Base-by-base conservation (phyloP, 805 yeast species). In the Hemisphaericaspora nanyangensis region DNA sequence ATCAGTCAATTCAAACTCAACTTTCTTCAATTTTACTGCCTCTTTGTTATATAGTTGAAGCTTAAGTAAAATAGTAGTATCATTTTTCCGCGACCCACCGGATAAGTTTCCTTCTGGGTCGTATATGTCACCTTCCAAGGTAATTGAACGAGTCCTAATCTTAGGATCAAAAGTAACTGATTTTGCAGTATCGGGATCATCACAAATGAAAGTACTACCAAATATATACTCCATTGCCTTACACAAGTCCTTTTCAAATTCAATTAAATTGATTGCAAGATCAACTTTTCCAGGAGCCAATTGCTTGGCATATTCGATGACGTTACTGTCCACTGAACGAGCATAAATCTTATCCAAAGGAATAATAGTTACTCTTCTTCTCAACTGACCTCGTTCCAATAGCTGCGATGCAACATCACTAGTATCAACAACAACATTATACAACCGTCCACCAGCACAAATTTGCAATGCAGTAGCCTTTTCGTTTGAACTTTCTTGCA, bases 31-130 rank as follows among this genome's bases (percentile, higher is more conserved):
- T 40, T 67, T 63, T 7, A 52, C 50, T 17, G 65, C 63, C 10
- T 75, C 52, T 12, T 52, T 58, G 50, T 85, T 84, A 48, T 74
- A 82, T 42, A 76, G 76, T 51, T 83, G 91, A 56, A 89, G 77
- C 31, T 76, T 77, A 8, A 77, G 57, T 40, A 90, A 67, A 3
- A 84, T 59, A 0, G 88, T 75, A 1, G 77, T 71, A 12, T 76
- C 65, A 35, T 69, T 68, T 46, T 72, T 79, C 49, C 91, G 73
- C 16, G 95, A 81, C n/a, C 98, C 98, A 34, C 99, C 99, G 1
- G 96, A 85, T 19, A 93, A 68, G 6, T 95, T 86, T 12, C 99
- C 99, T 48, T 84, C 88, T 0, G 99, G 99, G 56, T 93, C 99
- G 61, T 90, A 93, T 8, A 83, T 76, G 58, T 93, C 99, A 37